These are phyloP conservation scores for Priceomyces carsonii DNA, from an alignment of 805 yeast species.

Conservation along the genomic window DNA sequence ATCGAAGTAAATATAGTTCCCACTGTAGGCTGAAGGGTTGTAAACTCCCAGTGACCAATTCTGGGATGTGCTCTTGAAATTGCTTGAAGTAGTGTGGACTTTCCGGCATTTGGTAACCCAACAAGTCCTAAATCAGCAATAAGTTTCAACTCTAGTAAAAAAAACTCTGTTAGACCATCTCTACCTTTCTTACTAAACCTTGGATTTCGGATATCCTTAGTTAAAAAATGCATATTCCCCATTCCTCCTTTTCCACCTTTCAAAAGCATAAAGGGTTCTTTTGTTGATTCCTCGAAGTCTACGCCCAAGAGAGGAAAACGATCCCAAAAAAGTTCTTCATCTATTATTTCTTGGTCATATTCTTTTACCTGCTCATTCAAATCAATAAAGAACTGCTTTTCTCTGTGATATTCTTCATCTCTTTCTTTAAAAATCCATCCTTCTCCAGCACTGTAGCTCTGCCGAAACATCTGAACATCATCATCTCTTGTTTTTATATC, in stretches of 20 bases:
- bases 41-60: slow-evolving; percentile 96
- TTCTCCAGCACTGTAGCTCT: slow-evolving; percentile 63
- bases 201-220: slow-evolving; percentile 83
- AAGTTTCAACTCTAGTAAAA: slow-evolving; percentile 80
- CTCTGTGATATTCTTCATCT: slow-evolving; percentile 67
- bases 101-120: slow-evolving; percentile 96
- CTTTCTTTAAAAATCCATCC: slow-evolving; percentile 90
- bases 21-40: slow-evolving; percentile 87
- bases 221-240: slow-evolving; percentile 94
- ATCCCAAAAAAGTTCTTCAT: slow-evolving; percentile 63
- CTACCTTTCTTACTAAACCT: slow-evolving; percentile 85
- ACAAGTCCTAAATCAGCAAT: slow-evolving; percentile 93
- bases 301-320: slow-evolving; percentile 79
- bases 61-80: slow-evolving; percentile 88
- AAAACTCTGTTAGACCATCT: slow-evolving; percentile 59
- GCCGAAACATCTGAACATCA: slow-evolving; percentile 58
- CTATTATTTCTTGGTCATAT: slow-evolving; percentile 59
- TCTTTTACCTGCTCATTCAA: slow-evolving; percentile 63
- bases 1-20: slow-evolving; percentile 78
- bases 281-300: slow-evolving; percentile 63
- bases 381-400: slow-evolving; percentile 63
- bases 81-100: slow-evolving; percentile 82
- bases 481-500: slow-evolving; percentile 29
- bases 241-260: slow-evolving; percentile 93
- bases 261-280: slow-evolving; percentile 66